Conservation (phyloP, 2,329 filamentous ascomycete species). For the Colletotrichum liriopes region DNA sequence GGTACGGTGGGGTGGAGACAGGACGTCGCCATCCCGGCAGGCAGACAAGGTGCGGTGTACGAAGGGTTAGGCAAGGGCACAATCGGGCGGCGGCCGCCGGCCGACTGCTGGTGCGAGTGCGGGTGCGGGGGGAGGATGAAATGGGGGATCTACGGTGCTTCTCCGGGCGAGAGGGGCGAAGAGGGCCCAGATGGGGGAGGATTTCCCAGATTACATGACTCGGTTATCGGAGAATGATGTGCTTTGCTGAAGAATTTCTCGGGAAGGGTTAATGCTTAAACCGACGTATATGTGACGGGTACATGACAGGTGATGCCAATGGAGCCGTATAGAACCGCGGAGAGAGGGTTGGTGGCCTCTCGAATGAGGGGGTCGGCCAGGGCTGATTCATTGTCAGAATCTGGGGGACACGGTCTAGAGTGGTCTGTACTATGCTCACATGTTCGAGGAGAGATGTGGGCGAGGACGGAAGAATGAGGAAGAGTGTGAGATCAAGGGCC, state of each 20-base stretch:
- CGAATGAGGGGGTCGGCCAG: neutral
- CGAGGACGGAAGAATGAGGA: neutral
- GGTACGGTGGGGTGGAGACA: slow-evolving; percentile 1
- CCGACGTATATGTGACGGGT: slow-evolving; percentile 18
- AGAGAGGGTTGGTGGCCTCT: neutral
- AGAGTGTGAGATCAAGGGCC: neutral
- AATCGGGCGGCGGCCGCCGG: slow-evolving; percentile 12
- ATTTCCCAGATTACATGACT: slow-evolving; percentile 30
- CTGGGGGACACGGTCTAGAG: neutral
- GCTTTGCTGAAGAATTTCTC: slow-evolving; percentile 23
- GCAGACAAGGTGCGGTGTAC: slow-evolving; percentile 1
- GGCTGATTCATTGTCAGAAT: neutral
- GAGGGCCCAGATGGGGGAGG: neutral
- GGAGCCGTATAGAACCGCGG: slow-evolving; percentile 5
- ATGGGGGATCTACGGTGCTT: slow-evolving; percentile 13
- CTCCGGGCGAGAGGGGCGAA: neutral
- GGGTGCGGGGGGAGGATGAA: neutral
- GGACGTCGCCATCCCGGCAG: neutral
- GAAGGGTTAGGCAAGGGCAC: neutral
- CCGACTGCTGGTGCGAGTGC: neutral
- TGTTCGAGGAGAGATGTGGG: neutral
- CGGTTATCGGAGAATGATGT: slow-evolving; percentile 31
- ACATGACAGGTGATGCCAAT: slow-evolving; percentile 7
- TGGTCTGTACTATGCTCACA: slow-evolving; percentile 13
- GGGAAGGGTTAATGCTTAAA: slow-evolving; percentile 26